These are phyloP conservation scores for Diaporthe batatas DNA, from an alignment of 2,329 filamentous ascomycete species.

Conservation along the genomic window DNA sequence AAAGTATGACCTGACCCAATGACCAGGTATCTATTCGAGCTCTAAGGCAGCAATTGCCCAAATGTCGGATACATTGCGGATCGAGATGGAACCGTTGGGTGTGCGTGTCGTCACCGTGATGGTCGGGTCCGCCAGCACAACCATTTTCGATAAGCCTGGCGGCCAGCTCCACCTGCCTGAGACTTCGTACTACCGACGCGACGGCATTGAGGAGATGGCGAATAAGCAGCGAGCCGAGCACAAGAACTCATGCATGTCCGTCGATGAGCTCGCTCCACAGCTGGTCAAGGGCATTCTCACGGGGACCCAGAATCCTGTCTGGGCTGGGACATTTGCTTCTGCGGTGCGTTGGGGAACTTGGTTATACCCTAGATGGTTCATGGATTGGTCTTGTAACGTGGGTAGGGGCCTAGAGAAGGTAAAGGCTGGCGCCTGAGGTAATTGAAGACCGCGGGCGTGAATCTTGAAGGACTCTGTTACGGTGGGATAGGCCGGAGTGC, in stretches of 20 bases:
- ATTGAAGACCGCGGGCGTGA: neutral
- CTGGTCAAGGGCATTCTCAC: conserved; percentile 29
- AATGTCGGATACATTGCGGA: conserved; percentile 1
- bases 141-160: conserved; percentile 33
- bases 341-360: conserved; percentile 24
- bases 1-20: neutral
- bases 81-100: conserved; percentile 2
- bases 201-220: conserved; percentile 18
- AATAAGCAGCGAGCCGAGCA: conserved; percentile 25
- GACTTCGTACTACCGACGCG: conserved; percentile 9
- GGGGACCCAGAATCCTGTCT: conserved; percentile 14
- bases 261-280: conserved; percentile 24
- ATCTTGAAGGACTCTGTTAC: neutral
- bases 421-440: neutral
- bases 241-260: conserved; percentile 17
- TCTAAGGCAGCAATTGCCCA: neutral
- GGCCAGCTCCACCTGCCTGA: conserved; percentile 27
- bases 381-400: conserved; percentile 33
- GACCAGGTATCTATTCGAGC: conserved; percentile 3
- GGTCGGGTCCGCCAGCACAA: conserved; percentile 5
- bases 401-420: conserved; percentile 25
- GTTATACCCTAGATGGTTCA: conserved; percentile 25
- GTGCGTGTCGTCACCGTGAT: neutral
- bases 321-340: conserved; percentile 28
- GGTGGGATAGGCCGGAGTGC: neutral